phyloP scores from a whole-genome alignment of 345 rosid species.

The Eutrema yunnanense region DNA sequence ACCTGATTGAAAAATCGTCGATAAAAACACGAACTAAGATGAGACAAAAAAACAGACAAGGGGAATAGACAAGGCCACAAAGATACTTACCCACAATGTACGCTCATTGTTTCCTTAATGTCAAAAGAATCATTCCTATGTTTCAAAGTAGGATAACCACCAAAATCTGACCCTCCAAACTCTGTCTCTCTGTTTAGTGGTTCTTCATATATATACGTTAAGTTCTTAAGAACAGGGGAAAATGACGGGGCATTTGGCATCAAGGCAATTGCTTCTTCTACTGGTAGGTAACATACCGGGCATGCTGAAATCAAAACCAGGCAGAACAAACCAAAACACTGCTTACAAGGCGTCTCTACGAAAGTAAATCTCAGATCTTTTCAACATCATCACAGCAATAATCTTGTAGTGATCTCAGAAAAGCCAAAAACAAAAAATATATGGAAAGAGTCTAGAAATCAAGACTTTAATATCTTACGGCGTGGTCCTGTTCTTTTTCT shows the following conservation, averaged over 20 bases:
- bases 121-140: constrained; percentile 82
- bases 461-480: constrained; percentile 47
- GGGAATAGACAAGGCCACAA: background rate
- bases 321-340: constrained; percentile 9
- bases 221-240: constrained; percentile 69
- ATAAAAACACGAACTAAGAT: background rate
- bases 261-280: constrained; percentile 82
- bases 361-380: constrained; percentile 1
- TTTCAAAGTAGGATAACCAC: constrained; percentile 86
- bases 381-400: constrained; percentile 4
- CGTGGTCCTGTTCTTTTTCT: constrained; percentile 93
- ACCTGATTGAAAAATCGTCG: constrained; percentile 37
- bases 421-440: background rate
- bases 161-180: constrained; percentile 97
- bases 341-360: background rate
- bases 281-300: constrained; percentile 95
- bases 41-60: background rate
- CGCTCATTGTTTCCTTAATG: constrained; percentile 70
- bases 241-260: constrained; percentile 83
- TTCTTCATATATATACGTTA: constrained; percentile 72
- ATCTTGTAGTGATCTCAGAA: background rate
- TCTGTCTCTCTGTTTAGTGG: constrained; percentile 50
- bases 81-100: constrained; percentile 86
- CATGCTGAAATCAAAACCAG: constrained; percentile 63
- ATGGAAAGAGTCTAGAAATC: background rate